These are phyloP conservation scores for Pseudogymnoascus sp. DNA, from an alignment of 2,329 filamentous ascomycete genomes.

Conservation along the genomic window DNA sequence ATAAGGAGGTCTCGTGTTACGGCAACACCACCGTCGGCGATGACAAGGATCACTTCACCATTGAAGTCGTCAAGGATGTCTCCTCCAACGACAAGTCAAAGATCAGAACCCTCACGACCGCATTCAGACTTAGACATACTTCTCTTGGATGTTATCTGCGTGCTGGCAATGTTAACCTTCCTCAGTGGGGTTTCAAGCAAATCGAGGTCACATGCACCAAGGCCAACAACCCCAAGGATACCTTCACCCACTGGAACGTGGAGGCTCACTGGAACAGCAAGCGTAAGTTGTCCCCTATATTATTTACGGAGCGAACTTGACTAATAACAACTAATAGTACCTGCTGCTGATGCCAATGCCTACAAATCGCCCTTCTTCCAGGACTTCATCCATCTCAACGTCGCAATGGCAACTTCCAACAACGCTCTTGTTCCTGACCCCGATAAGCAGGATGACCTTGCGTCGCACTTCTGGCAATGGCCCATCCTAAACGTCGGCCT, in stretches of 20 bases:
- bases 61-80: constrained; percentile 87
- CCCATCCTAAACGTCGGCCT: constrained; percentile 90
- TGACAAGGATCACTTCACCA: constrained; percentile 93
- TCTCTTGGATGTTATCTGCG: constrained; percentile 85
- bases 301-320: neutral
- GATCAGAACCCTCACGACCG: constrained; percentile 84
- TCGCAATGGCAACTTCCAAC: constrained; percentile 99
- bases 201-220: constrained; percentile 96
- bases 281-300: constrained; percentile 48
- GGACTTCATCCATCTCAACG: constrained; percentile 95
- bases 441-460: constrained; percentile 97
- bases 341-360: constrained; percentile 75
- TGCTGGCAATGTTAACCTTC: constrained; percentile 90
- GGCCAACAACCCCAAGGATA: constrained; percentile 82
- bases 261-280: constrained; percentile 92
- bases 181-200: constrained; percentile 99
- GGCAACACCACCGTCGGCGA: constrained; percentile 93
- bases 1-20: constrained; percentile 91
- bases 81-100: constrained; percentile 68
- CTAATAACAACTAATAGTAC: constrained; percentile 49
- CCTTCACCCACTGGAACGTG: constrained; percentile 98
- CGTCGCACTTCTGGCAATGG: constrained; percentile 98
- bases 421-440: constrained; percentile 95
- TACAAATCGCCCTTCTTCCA: constrained; percentile 97
- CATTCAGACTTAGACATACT: constrained; percentile 79